Conservation (phyloP, 129 eudicot genomes). For the Artemisia annua region DNA sequence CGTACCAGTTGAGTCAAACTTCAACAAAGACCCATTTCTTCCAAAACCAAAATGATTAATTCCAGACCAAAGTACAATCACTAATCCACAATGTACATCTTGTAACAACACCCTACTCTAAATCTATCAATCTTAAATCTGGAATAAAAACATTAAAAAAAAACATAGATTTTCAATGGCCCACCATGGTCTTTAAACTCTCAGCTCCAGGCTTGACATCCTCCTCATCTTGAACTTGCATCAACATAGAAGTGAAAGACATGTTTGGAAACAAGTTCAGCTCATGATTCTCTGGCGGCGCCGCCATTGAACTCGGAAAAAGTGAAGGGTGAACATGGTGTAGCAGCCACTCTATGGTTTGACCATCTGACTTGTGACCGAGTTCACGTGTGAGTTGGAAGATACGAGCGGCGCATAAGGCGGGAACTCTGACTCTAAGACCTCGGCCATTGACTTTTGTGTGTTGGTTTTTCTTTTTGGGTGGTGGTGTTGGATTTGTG, state of each 20-base stretch:
- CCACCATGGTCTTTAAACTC: slow-evolving; percentile 12
- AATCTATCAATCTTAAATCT: slow-evolving; percentile 1
- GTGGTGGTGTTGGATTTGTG: background rate
- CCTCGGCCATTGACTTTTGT: slow-evolving; percentile 35
- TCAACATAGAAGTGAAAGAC: slow-evolving; percentile 38
- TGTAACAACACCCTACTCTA: background rate
- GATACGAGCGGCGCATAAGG: slow-evolving; percentile 44
- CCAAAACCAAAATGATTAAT: background rate
- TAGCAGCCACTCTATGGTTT: slow-evolving; percentile 41
- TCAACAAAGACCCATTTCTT: background rate
- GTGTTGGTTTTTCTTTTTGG: slow-evolving; percentile 18
- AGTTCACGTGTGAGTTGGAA: slow-evolving; percentile 45
- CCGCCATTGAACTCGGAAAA: slow-evolving; percentile 11
- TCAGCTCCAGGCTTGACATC: slow-evolving; percentile 9
- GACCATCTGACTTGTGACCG: slow-evolving; percentile 39
- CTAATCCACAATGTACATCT: background rate
- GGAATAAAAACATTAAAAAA: background rate
- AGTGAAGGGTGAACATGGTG: slow-evolving; percentile 25
- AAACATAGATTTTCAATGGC: slow-evolving; percentile 18
- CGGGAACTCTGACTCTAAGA: slow-evolving; percentile 36
- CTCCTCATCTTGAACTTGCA: slow-evolving; percentile 26
- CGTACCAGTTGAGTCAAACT: slow-evolving; percentile 3
- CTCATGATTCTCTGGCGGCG: slow-evolving; percentile 10
- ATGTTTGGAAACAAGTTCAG: slow-evolving; percentile 30
- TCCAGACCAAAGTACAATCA: slow-evolving; percentile 20